phyloP scores from a whole-genome alignment of 2,329 filamentous ascomycete species.

The Pestalotiopsis sp. region DNA sequence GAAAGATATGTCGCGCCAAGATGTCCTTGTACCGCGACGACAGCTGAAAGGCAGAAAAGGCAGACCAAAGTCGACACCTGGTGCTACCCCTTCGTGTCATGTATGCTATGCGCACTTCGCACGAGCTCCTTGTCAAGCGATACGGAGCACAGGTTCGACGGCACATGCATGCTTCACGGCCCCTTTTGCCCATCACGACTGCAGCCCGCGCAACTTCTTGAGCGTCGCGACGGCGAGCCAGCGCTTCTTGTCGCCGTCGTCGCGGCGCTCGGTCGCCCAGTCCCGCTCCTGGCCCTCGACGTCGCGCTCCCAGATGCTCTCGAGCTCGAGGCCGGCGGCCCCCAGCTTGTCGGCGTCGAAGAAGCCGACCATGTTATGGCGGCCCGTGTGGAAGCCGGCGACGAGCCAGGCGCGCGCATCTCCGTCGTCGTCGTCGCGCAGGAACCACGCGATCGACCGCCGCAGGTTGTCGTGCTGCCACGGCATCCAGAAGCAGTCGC shows the following conservation, averaged over 20 bases:
- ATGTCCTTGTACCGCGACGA: too few relatives aligned
- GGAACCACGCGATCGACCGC: slow-evolving; percentile 64
- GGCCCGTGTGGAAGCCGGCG: slow-evolving; percentile 73
- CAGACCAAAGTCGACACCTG: too few relatives aligned
- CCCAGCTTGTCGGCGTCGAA: slow-evolving; percentile 54
- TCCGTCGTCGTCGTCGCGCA: slow-evolving; percentile 36
- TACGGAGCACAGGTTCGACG: too few relatives aligned
- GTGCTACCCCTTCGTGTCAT: too few relatives aligned
- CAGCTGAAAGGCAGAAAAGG: too few relatives aligned
- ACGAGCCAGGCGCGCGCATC: slow-evolving; percentile 64
- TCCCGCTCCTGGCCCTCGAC: slow-evolving; percentile 63
- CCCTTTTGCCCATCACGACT: background rate
- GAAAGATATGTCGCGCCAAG: too few relatives aligned
- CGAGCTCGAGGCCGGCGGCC: slow-evolving; percentile 58
- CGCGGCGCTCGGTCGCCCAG: slow-evolving; percentile 67
- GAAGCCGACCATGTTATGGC: slow-evolving; percentile 67
- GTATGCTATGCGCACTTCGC: too few relatives aligned
- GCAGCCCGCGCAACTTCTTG: slow-evolving; percentile 28
- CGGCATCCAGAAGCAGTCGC: slow-evolving; percentile 78
- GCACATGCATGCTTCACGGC: too few relatives aligned
- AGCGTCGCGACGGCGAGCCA: slow-evolving; percentile 69
- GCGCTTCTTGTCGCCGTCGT: slow-evolving; percentile 65
- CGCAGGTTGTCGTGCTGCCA: slow-evolving; percentile 71
- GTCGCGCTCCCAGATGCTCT: slow-evolving; percentile 71
- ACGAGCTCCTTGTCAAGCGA: too few relatives aligned